Conservation (phyloP, 1,284 basidiomycete species). For the Naganishia sp. region DNA sequence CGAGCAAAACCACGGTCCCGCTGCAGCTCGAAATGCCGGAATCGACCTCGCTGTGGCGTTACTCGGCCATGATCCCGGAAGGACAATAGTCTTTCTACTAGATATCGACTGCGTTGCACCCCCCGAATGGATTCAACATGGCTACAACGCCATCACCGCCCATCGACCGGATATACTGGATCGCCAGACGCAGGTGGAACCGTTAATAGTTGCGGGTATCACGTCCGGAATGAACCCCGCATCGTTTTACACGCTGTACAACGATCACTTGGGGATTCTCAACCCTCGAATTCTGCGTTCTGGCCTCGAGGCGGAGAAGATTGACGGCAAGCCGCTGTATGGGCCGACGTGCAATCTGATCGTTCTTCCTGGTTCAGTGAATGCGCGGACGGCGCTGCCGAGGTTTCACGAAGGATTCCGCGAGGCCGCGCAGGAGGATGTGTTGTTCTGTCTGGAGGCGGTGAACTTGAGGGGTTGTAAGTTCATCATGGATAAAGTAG, state of each 20-base stretch:
- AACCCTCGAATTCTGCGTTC: background rate
- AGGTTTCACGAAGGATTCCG: constrained; percentile 13
- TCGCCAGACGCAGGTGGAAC: background rate
- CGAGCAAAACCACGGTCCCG: background rate
- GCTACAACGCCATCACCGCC: background rate
- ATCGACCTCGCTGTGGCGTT: constrained; percentile 1
- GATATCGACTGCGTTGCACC: constrained; percentile 8
- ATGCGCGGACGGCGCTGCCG: background rate
- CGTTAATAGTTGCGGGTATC: constrained; percentile 5
- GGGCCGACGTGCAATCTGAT: constrained; percentile 11
- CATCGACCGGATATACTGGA: constrained; percentile 4
- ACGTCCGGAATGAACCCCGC: background rate
- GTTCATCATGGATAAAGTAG: constrained; percentile 1
- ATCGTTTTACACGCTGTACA: constrained; percentile 1
- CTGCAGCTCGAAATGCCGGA: constrained; percentile 6
- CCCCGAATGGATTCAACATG: background rate
- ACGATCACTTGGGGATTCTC: background rate
- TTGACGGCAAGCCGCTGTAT: background rate
- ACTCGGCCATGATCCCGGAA: constrained; percentile 3
- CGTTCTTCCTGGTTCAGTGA: background rate
- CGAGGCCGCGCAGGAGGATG: constrained; percentile 14
- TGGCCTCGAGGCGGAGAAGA: background rate
- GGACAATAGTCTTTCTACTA: constrained; percentile 3
- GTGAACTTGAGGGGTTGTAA: constrained; percentile 3
- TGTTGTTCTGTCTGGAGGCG: constrained; percentile 16